phyloP scores from a whole-genome alignment of 345 rosid species.

The Lumnitzera littorea region DNA sequence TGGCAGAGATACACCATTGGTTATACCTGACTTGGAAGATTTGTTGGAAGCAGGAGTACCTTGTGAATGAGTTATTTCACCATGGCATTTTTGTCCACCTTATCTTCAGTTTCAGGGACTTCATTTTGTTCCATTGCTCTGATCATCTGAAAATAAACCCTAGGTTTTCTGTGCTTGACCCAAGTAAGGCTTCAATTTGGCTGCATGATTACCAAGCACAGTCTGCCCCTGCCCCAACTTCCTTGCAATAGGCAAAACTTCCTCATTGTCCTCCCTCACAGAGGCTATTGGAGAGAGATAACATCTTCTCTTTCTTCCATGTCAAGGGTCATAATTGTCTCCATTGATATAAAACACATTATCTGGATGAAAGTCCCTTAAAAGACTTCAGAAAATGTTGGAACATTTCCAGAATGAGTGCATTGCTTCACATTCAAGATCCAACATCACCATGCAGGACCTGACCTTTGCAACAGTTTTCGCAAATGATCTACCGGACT shows the following conservation, averaged over 20 bases:
- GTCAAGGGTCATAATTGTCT: slow-evolving; percentile 80
- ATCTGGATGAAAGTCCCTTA: slow-evolving; percentile 71
- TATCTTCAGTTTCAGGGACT: too few species aligned
- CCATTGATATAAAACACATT: slow-evolving; percentile 70
- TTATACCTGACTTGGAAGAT: too few species aligned
- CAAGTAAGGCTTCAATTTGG: slow-evolving; percentile 62
- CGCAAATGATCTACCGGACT: slow-evolving; percentile 53
- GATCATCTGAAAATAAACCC: slow-evolving; percentile 47
- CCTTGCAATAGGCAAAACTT: slow-evolving; percentile 49
- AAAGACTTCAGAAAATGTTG: slow-evolving; percentile 59
- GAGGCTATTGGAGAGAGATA: slow-evolving; percentile 62
- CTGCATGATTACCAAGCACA: slow-evolving; percentile 60
- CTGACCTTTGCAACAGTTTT: slow-evolving; percentile 97
- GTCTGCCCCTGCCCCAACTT: slow-evolving; percentile 44
- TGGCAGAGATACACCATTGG: too few species aligned
- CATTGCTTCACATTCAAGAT: slow-evolving; percentile 73
- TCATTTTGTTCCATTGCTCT: slow-evolving; percentile 17
- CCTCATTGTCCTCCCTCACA: slow-evolving; percentile 45
- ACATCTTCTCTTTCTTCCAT: slow-evolving; percentile 94
- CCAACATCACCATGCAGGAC: slow-evolving; percentile 95
- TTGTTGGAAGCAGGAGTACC: too few species aligned
- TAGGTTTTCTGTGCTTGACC: slow-evolving; percentile 44
- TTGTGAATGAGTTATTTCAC: too few species aligned
- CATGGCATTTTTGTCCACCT: too few species aligned
- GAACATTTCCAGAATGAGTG: slow-evolving; percentile 80